Evolutionary conservation across 495 filamentous ascomycete species (phyloP), one percentile per base, ranked within the genome.

Genomic region (Aspergillus sclerotioniger): DNA sequence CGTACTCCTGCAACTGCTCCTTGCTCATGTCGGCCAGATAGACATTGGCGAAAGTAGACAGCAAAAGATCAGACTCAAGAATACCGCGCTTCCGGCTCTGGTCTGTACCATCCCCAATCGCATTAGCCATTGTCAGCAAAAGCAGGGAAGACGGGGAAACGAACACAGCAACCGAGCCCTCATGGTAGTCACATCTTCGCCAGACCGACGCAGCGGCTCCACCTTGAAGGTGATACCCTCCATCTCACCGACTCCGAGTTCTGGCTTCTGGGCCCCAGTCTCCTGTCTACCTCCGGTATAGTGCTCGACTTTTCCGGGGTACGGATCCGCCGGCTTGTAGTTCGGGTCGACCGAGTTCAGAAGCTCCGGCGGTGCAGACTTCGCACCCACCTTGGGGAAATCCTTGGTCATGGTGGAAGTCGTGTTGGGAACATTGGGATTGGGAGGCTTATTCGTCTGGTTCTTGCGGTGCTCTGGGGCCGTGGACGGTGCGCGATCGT

Each of bases 41-140:
- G 39, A 78, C 76, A 59, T 94, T 85, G 41, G 94, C 95, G 70
- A 98, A 98, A 60, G 94, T 98, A 39, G 91, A 96, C 58, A 98
- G 88, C 61, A 98, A 84, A 29, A 98, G 87, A 74, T 98, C 94
- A 53, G 89, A 89, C 70, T 98, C 94, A 59, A 98, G 89, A 55
- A 90, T 98, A 51, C 94, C 94, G 64, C 94, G 87, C 75, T 98
- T 98, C 57, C 94, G 89, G 73, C 90, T 94, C 75, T 98, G 94
- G 76, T 98, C 92, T 96, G 63, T 51, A 9, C 31, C n/a, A 3
- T 4, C 15, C 13, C 12, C 17, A 32, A 39, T 20, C 45, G 53
- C n/a, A 35, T 52, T 47, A 52, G 56, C 15, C 25, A 28, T 10
- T 6, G 20, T 21, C 28, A 29, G 43, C 0, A n/a, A 43, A 13